phyloP scores from a whole-genome alignment of 768 basidiomycete species.

The Trametopsis cervina region DNA sequence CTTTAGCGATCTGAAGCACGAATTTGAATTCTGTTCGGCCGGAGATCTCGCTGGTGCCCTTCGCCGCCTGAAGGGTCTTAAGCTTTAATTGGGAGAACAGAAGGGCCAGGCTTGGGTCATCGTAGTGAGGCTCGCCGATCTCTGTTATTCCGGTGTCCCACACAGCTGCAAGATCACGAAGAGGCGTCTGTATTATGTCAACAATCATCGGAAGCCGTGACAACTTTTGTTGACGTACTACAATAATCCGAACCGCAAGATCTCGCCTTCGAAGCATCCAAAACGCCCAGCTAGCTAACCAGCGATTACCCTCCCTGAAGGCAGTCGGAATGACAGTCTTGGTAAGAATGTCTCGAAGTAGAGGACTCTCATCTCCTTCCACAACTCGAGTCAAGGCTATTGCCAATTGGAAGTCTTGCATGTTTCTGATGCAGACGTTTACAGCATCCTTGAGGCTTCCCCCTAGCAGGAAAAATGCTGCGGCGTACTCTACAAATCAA shows the following conservation, averaged over 20 bases:
- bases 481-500: conserved; percentile 76
- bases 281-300: conserved; percentile 94
- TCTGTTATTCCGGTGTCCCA: conserved; percentile 48
- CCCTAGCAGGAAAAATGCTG: conserved; percentile 94
- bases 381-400: conserved; percentile 78
- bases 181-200: conserved; percentile 48
- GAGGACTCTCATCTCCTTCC: conserved; percentile 78
- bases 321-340: conserved; percentile 76
- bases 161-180: conserved; percentile 61
- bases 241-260: conserved; percentile 80
- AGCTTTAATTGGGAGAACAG: conserved; percentile 85
- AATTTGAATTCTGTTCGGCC: conserved; percentile 90
- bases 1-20: conserved; percentile 88
- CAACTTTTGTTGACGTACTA: conserved; percentile 45
- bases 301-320: conserved; percentile 83
- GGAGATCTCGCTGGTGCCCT: conserved; percentile 88
- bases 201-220: background rate
- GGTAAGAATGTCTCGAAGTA: conserved; percentile 65
- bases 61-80: conserved; percentile 87
- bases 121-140: conserved; percentile 83
- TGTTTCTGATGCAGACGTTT: conserved; percentile 80
- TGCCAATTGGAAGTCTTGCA: conserved; percentile 88
- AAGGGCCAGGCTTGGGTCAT: conserved; percentile 89
- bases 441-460: conserved; percentile 87
- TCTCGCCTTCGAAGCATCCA: conserved; percentile 89